Evolutionary conservation across 2,329 filamentous ascomycete genomes (phyloP).

Genomic region (Claviceps monticola): DNA sequence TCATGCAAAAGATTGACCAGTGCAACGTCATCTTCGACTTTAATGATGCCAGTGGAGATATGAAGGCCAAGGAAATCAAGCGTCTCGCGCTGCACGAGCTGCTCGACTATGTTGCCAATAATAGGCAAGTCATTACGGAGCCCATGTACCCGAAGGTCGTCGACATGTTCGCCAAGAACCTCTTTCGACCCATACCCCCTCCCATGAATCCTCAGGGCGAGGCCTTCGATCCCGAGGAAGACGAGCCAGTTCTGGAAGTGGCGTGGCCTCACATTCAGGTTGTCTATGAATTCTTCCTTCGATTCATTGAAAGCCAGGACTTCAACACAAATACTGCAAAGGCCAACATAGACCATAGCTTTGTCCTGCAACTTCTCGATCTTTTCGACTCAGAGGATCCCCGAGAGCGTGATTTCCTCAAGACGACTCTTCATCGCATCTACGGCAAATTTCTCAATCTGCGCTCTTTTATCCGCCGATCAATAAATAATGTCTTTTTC

Average conservation of each 20-base stretch:
- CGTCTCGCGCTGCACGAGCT: constrained; percentile 88
- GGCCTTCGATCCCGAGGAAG: constrained; percentile 95
- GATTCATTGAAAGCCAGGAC: constrained; percentile 98
- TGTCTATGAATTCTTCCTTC: constrained; percentile 97
- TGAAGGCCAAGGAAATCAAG: constrained; percentile 99
- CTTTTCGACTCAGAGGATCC: constrained; percentile 97
- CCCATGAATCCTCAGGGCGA: constrained; percentile 97
- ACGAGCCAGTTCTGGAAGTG: constrained; percentile 93
- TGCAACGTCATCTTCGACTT: constrained; percentile 99
- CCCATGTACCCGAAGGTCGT: constrained; percentile 98
- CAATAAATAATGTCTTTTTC: constrained; percentile 99
- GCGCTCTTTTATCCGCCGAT: constrained; percentile 89
- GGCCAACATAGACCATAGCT: constrained; percentile 95
- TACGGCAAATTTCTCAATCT: constrained; percentile 98
- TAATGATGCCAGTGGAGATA: constrained; percentile 93
- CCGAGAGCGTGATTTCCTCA: constrained; percentile 89
- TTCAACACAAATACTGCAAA: constrained; percentile 99
- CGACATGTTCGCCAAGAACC: constrained; percentile 98
- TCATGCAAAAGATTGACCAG: constrained; percentile 99
- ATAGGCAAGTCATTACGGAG: constrained; percentile 94
- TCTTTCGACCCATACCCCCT: constrained; percentile 92
- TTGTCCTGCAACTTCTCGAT: constrained; percentile 92
- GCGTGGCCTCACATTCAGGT: constrained; percentile 99
- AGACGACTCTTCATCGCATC: constrained; percentile 94
- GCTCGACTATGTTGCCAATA: constrained; percentile 96